Evolutionary conservation across 129 eudicot species (phyloP).

Genomic region (Centrapalus pauciflorus): DNA sequence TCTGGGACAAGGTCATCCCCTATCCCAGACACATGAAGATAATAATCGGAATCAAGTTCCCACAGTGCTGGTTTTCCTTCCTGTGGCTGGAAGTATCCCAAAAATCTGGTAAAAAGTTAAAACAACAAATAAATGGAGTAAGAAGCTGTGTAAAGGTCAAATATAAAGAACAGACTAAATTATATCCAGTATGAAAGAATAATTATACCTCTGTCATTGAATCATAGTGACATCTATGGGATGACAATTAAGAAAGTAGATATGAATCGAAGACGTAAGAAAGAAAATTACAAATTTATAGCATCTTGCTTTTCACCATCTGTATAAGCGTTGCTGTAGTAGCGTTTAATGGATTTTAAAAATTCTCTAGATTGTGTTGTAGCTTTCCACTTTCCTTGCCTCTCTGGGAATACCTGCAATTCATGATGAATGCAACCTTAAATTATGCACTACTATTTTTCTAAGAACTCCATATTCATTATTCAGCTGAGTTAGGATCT

Average conservation of each 20-base stretch:
- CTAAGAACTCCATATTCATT: background rate
- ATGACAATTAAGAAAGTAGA: background rate
- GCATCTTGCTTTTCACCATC: conserved; percentile 99
- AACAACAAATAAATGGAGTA: conserved; percentile 7
- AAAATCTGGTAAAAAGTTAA: conserved; percentile 53
- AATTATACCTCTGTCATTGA: background rate
- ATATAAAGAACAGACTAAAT: background rate
- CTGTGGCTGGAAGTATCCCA: conserved; percentile 91
- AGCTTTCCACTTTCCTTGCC: conserved; percentile 98
- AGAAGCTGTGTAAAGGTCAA: conserved; percentile 7
- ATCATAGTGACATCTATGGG: background rate
- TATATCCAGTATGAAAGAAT: background rate
- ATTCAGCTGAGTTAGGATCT: too few relatives aligned
- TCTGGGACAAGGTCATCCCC: conserved; percentile 68
- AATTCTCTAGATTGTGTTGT: conserved; percentile 93
- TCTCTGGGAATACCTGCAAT: conserved; percentile 78
- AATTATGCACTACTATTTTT: background rate
- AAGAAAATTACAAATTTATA: conserved; percentile 58
- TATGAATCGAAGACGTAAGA: conserved; percentile 12
- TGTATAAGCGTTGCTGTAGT: conserved; percentile 93
- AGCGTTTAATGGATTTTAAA: conserved; percentile 83
- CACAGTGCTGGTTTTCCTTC: conserved; percentile 97
- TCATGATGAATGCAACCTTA: conserved; percentile 1
- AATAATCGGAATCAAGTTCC: conserved; percentile 98
- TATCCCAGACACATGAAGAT: conserved; percentile 90